These are phyloP conservation scores for Apiotrichum mycotoxinovorans DNA, from an alignment of 1,284 basidiomycete species.

Conservation along the genomic window DNA sequence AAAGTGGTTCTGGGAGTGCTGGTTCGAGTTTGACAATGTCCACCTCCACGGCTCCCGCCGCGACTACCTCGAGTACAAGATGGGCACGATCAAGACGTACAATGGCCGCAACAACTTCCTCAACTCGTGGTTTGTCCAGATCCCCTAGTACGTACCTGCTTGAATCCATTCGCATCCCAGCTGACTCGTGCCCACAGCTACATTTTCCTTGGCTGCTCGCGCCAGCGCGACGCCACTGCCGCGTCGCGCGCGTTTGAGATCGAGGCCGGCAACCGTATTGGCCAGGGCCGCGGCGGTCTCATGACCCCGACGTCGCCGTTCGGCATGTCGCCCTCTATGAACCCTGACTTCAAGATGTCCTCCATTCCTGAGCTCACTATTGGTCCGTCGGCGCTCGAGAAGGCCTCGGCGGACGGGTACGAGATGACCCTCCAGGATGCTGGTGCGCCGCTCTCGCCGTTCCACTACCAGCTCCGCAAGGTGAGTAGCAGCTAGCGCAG, in stretches of 20 bases:
- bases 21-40: slow-evolving; percentile 77
- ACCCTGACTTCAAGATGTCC: slow-evolving; percentile 42
- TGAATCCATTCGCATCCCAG: too few species aligned
- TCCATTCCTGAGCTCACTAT: slow-evolving; percentile 48
- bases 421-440: slow-evolving; percentile 54
- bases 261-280: slow-evolving; percentile 65
- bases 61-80: slow-evolving; percentile 76
- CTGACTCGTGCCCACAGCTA: slow-evolving; percentile 50
- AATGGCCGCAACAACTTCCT: slow-evolving; percentile 72
- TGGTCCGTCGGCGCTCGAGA: slow-evolving; percentile 41
- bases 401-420: slow-evolving; percentile 6
- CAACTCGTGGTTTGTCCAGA: slow-evolving; percentile 65
- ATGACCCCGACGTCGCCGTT: slow-evolving; percentile 54
- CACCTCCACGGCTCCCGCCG: slow-evolving; percentile 65
- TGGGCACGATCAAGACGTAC: slow-evolving; percentile 69
- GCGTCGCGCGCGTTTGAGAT: slow-evolving; percentile 65
- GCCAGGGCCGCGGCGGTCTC: slow-evolving; percentile 49
- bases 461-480: slow-evolving; percentile 68
- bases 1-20: slow-evolving; percentile 77
- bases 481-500: slow-evolving; percentile 44
- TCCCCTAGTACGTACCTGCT: slow-evolving; percentile 48
- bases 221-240: slow-evolving; percentile 61
- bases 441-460: slow-evolving; percentile 63
- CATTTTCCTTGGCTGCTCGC: slow-evolving; percentile 72
- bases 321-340: slow-evolving; percentile 34